These are phyloP conservation scores for Penicillium tannophilum DNA, from an alignment of 495 filamentous ascomycete genomes.

Conservation along the genomic window DNA sequence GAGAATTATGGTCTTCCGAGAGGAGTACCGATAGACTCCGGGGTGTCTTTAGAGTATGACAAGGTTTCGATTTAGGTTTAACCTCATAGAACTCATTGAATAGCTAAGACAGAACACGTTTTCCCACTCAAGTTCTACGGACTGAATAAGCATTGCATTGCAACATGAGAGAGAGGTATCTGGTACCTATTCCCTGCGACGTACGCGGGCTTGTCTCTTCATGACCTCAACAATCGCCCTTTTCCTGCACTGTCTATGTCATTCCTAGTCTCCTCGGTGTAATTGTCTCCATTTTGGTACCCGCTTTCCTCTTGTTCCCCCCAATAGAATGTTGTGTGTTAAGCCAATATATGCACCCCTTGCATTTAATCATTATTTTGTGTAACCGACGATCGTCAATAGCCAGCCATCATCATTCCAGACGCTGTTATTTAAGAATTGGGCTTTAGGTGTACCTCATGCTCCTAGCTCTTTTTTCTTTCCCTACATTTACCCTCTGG, in stretches of 20 bases:
- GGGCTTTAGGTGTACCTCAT: no score
- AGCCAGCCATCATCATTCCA: neutral
- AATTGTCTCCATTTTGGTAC: neutral
- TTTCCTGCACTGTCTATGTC: neutral
- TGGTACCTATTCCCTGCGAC: neutral
- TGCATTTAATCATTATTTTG: neutral
- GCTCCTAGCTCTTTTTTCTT: neutral
- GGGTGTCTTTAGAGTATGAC: neutral
- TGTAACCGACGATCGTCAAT: neutral
- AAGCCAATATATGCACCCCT: constrained; percentile 2
- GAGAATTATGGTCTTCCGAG: constrained; percentile 65
- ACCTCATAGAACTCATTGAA: no score
- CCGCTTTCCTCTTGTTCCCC: neutral
- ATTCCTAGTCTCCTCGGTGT: neutral
- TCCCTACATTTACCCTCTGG: neutral
- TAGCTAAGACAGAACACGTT: neutral
- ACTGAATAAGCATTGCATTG: no score
- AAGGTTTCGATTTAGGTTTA: neutral
- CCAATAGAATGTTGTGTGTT: neutral
- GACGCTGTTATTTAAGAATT: neutral
- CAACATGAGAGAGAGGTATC: no score
- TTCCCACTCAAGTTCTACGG: neutral
- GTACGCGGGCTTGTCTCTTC: neutral
- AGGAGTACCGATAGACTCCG: constrained; percentile 32
- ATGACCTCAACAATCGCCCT: neutral